Conservation (phyloP, 2,329 filamentous ascomycete genomes). For the Beauveria pseudobassiana region DNA sequence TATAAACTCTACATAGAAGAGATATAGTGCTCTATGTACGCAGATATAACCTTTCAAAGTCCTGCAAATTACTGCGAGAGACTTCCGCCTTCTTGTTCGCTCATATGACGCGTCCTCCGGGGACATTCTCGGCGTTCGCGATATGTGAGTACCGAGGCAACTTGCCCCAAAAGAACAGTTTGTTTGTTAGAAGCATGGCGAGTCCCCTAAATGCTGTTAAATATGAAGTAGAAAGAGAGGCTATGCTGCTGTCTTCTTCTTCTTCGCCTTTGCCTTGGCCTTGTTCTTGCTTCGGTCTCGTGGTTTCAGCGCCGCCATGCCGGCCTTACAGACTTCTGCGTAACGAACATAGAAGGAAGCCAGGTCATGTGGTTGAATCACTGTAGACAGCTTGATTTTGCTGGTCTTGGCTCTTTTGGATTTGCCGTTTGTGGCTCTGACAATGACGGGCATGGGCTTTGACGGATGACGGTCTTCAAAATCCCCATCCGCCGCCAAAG, state of each 20-base stretch:
- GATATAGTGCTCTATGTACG: too few relatives aligned
- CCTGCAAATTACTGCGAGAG: too few relatives aligned
- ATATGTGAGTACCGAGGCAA: too few relatives aligned
- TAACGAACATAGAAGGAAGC: slow-evolving; percentile 79
- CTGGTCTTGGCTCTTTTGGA: slow-evolving; percentile 46
- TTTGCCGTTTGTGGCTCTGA: slow-evolving; percentile 80
- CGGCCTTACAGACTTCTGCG: slow-evolving; percentile 82
- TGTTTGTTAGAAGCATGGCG: background rate
- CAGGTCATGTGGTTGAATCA: slow-evolving; percentile 68
- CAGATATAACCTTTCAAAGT: too few relatives aligned
- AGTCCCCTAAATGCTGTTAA: background rate
- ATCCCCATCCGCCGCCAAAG: slow-evolving; percentile 39
- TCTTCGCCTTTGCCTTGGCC: slow-evolving; percentile 70
- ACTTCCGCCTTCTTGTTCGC: too few relatives aligned
- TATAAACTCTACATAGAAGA: too few relatives aligned
- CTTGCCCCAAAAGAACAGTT: background rate
- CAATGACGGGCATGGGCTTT: slow-evolving; percentile 61
- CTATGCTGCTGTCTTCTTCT: slow-evolving; percentile 45
- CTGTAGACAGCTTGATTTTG: slow-evolving; percentile 71
- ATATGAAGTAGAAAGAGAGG: background rate
- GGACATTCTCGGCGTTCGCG: too few relatives aligned
- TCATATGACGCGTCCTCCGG: too few relatives aligned
- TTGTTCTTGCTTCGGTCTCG: slow-evolving; percentile 84
- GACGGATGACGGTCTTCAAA: slow-evolving; percentile 54
- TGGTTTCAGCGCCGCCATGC: slow-evolving; percentile 87